These are phyloP conservation scores for Papilionanthe hybrid DNA, from an alignment of 116 monocot species.

Conservation along the genomic window DNA sequence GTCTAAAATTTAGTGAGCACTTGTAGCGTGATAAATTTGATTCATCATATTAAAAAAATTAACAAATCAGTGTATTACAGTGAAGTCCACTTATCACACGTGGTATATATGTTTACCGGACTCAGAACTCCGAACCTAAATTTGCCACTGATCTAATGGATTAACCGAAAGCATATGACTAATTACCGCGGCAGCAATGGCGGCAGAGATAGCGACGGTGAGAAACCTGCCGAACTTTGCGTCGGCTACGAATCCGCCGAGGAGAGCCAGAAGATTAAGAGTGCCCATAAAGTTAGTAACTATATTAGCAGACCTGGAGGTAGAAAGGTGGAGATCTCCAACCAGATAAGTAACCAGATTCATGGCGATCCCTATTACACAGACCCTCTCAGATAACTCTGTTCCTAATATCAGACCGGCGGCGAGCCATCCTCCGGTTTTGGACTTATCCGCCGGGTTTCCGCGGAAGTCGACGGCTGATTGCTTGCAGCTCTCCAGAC, in stretches of 20 bases:
- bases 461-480: conserved; percentile 35
- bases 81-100: too few species aligned
- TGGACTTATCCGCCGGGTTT: conserved; percentile 47
- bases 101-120: too few species aligned
- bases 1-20: too few species aligned
- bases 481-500: not conserved
- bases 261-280: conserved; percentile 37
- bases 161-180: too few species aligned
- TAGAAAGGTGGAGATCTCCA: conserved; percentile 37
- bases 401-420: conserved; percentile 59
- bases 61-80: too few species aligned
- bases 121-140: too few species aligned
- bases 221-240: conserved; percentile 45
- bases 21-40: too few species aligned
- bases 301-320: conserved; percentile 34
- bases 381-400: conserved; percentile 19
- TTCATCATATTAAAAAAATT: too few species aligned
- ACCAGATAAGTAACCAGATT: conserved; percentile 52
- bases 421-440: conserved; percentile 66
- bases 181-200: conserved; percentile 28
- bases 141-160: too few species aligned
- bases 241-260: conserved; percentile 50
- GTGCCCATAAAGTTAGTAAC: conserved; percentile 61
- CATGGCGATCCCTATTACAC: conserved; percentile 34
- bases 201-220: conserved; percentile 36